Evolutionary conservation across 148 eudicot genomes (phyloP), one percentile per base, ranked within the genome.

Genomic region (Amaranthus hypochondriacus): DNA sequence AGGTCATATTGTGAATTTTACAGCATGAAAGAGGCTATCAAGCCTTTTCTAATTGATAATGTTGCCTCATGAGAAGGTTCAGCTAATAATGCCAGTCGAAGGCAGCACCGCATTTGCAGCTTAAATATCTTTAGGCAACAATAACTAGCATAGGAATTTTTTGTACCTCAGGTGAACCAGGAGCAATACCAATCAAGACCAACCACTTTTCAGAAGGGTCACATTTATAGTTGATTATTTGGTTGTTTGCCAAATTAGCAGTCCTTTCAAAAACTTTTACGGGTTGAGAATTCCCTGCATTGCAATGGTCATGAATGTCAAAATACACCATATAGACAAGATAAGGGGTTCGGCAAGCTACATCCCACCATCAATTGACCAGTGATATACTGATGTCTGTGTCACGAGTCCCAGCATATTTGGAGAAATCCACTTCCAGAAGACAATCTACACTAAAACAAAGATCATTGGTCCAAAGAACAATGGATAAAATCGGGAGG

Each of bases 401-500:
- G 99, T 95, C 64, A 95, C 97, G 66, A 95, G 81, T 43, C 99
- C 99, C 84, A 95, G 79, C 89, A 86, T 77, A 74, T 85, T 92
- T 52, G 92, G 89, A 60, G 92, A 84, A 69, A 95, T 84, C 99
- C 99, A 95, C 78, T 95, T 95, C 99, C 99, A 95, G 81, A 92
- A 95, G 28, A 86, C 97, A 78, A 92, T 89, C 99, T 95, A 79
- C 52, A 75, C 12, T 0, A 28, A 28, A 54, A 14, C 58, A 73
- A 49, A n/a, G 43, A 62, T 21, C 50, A 58, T 57, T n/a, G 69
- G 13, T 74, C 59, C 73, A 71, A 48, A 59, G 21, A 68, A 72
- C 18, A 44, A 44, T n/a, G 44, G 28, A 65, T 51, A 70, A 61
- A 64, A 53, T 4, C 5, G 18, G 28, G 49, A 44, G 28, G 11